Base-by-base conservation (phyloP, 768 basidiomycete species). In the Hypholoma fasciculare region DNA sequence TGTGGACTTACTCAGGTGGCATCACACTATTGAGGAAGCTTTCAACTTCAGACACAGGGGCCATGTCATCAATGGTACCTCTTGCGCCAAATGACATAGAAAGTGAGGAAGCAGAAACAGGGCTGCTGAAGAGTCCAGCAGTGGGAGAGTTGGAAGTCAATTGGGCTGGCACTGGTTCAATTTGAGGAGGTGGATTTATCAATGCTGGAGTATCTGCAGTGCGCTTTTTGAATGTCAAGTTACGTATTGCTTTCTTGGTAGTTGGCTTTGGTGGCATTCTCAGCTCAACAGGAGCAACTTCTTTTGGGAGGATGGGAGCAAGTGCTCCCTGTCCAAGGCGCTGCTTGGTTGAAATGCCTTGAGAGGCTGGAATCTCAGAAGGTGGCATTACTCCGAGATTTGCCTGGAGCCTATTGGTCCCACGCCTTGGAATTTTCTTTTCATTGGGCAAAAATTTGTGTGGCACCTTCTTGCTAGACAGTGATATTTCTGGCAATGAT, bases 341-440 rank as follows among this genome's bases (percentile, higher is more conserved):
- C 52, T 82, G 78, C 63, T 85, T 85, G 1, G 82, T 85, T 37
- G 76, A 72, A 27, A 85, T 73, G 9, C 75, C 74, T 57, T 73
- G 77, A 4, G 36, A 69, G 70, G 44, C 52, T 5, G 67, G 43
- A n/a, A 57, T 17, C 16, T 54, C 53, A 16, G 63, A 54, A 12
- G 61, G 42, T 14, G 62, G 34, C 48, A 61, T 64, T 20, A 54
- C 56, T 2, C 56, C 61, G 36, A 65, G 48, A 37, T 65, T 73
- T 53, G 46, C 63, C 50, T 67, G 70, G 20, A 64, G 63, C 30
- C 30, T 34, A 43, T 70, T 66, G 40, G 60, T 54, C 12, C 38
- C 42, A 16, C 57, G 67, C 40, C 65, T 67, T 7, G 67, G 48
- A 64, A 67, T 11, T 44, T 61, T 68, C 7, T 60, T 20, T 43